Base-by-base conservation (phyloP, 2,329 filamentous ascomycete genomes). In the Colletotrichum navitas region DNA sequence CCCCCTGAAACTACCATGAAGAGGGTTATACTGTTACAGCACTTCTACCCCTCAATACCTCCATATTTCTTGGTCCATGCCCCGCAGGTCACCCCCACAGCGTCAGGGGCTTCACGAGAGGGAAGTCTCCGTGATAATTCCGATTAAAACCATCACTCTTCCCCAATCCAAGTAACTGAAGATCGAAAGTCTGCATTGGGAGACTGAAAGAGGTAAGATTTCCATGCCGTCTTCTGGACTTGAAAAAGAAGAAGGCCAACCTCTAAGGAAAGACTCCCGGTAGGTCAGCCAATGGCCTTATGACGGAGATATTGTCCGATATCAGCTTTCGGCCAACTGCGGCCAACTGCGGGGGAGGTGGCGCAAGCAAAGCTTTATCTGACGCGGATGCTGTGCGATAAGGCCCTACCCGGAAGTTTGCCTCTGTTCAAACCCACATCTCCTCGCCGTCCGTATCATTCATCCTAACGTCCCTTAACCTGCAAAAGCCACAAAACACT, bases 111-210 rank as follows among this genome's bases (percentile, higher is more conserved):
- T 26, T 51, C n/a, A 8, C 26, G 34, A 34, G 18, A 52, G 65
- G 58, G 56, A 68, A 32, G 60, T 58, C 45, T 68, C 49, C 66
- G 39, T 59, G 66, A 68, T 10, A 10, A 64, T 6, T 41, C 18
- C 5, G 10, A 56, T 5, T 14, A 12, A 49, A 14, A 24, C 12
- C 2, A 14, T n/a, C 16, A n/a, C 26, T 14, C 41, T 32, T 21
- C 26, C 41, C 12, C 32, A 26, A 34, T n/a, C 6, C 18, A 47
- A 32, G 10, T 7, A 12, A 34, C 34, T 16, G 5, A 45, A 5
- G 26, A 32, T 4, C 16, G 4, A 26, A 45, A 34, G 21, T 6
- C 41, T 3, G 26, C 2, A 29, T 26, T 21, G 0, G n/a, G 5
- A 29, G 29, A 16, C 21, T 6, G 5, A 1, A 55, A 47, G 34